Evolutionary conservation across 768 basidiomycete genomes (phyloP), one percentile per base, ranked within the genome.

Genomic region (Termitomyces bulborhizus): DNA sequence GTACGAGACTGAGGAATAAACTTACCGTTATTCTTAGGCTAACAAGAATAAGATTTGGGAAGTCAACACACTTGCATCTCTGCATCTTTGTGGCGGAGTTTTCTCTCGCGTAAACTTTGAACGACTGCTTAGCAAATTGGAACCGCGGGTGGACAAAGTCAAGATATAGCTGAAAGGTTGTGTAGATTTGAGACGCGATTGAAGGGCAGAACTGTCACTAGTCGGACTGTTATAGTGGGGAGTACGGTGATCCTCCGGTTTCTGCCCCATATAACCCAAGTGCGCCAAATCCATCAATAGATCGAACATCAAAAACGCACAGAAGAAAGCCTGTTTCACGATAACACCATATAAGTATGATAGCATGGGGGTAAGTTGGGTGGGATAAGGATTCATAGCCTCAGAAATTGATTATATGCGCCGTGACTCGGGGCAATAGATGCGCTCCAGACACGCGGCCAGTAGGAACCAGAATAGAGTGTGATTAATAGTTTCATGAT

Each of bases 181-280:
- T 21, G 21, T 21, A 21, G 21, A 21, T 21, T 1, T 21, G 21
- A 21, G 21, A 21, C 21, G 21, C 21, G 21, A 21, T 1, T 21
- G 21, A 21, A 21, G 21, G 21, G 21, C 21, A 21, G 21, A 21
- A 21, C 21, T 21, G 60, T 61, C 8, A 58, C 44, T 18, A 61
- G 1, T 13, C 21, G 21, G 21, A 57, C 58, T 13, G 40, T 55
- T 36, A 58, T 43, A 3, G 58, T 39, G 1, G 60, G 60, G 5
- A 58, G 16, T 15, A 53, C 54, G 6, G 40, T 56, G 13, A 61
- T 49, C 27, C 26, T 44, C 57, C 54, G 56, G 12, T 46, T 34
- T 42, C 48, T 55, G 26, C 60, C 40, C 60, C 60, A 61, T 6
- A 61, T 53, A 16, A 61, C 57, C 57, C 57, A 58, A 34, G 54